Percentiles rank a stretch among this genome's conserved stretches.
These are phyloP conservation scores for Neospora caninum DNA, from an alignment of 169 alveolate species.

Conservation along the genomic window DNA sequence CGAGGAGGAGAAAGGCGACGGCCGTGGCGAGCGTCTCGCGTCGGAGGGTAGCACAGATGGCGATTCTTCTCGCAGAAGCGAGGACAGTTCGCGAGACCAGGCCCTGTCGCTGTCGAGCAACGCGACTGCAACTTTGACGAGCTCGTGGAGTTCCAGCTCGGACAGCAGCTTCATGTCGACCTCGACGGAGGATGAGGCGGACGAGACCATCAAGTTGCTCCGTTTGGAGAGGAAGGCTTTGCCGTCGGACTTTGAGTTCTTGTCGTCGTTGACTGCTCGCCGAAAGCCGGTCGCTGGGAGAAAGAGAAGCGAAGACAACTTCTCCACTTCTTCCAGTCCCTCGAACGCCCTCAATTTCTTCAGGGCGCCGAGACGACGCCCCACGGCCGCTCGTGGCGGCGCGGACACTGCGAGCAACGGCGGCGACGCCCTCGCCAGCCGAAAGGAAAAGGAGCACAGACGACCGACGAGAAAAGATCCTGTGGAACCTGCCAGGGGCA, in stretches of 20 bases:
- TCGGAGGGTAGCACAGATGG: neutral
- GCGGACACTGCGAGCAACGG: neutral
- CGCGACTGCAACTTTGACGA: neutral
- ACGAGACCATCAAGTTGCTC: constrained; percentile 22
- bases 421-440: no score
- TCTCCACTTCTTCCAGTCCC: neutral
- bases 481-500: no score
- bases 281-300: neutral
- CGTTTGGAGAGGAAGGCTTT: neutral
- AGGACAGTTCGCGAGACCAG: neutral
- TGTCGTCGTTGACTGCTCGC: neutral
- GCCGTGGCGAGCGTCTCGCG: neutral
- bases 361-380: neutral
- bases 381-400: neutral
- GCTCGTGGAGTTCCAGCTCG: constrained; percentile 13
- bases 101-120: neutral
- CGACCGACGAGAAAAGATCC: no score
- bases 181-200: constrained; percentile 44
- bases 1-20: neutral
- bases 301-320: neutral
- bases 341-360: neutral
- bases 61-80: neutral
- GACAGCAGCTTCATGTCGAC: constrained; percentile 58
- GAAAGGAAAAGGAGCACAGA: no score
- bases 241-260: neutral